Percentiles rank a stretch among this genome's conserved stretches.
Conservation (phyloP, 2,329 filamentous ascomycete species). For the Didymella keratinophila region DNA sequence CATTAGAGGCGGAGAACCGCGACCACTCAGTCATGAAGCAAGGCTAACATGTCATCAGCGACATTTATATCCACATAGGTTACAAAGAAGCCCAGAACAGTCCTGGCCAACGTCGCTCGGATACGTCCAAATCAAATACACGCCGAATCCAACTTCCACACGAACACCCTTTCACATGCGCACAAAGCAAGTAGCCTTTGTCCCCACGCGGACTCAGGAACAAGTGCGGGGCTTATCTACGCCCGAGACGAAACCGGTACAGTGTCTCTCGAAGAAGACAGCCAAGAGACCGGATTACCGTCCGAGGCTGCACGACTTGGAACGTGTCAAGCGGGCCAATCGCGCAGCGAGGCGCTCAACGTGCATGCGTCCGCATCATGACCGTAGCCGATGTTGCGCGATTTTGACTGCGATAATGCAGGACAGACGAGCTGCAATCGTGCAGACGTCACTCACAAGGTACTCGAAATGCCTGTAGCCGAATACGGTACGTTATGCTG, state of each 20-base stretch:
- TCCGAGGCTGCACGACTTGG: slow-evolving; percentile 2
- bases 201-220: neutral
- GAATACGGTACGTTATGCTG: neutral
- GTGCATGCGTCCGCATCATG: neutral
- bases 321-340: slow-evolving; percentile 7
- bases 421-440: neutral
- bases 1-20: neutral
- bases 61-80: neutral
- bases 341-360: neutral
- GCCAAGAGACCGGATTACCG: slow-evolving; percentile 1
- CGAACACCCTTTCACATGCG: neutral
- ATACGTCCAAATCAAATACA: neutral
- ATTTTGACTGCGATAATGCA: neutral
- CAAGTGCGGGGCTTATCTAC: slow-evolving; percentile 8
- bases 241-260: neutral
- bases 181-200: neutral
- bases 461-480: neutral
- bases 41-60: too few relatives aligned
- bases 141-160: too few relatives aligned
- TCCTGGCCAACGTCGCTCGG: neutral
- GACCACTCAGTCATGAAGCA: neutral
- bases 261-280: neutral
- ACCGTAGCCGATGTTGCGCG: neutral
- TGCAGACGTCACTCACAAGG: neutral
- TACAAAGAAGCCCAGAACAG: neutral